Base-by-base conservation (phyloP, 2,329 filamentous ascomycete genomes). In the Sclerotinia borealis region DNA sequence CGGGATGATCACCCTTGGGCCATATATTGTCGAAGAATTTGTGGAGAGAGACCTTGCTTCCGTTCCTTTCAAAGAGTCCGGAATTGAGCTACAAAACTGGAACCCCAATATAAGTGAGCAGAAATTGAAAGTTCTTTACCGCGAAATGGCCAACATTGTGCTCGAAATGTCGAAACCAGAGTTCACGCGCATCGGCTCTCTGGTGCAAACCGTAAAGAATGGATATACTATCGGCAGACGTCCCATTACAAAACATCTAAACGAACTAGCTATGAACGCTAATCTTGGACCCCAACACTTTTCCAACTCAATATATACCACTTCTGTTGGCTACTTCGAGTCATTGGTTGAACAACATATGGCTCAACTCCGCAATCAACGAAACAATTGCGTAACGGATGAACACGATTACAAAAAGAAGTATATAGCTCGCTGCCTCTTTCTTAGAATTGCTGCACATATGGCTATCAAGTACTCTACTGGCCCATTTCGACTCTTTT, bases 1-100 rank as follows among this genome's bases (percentile, higher is more conserved):
- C n/a, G 25, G 25, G 15, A 41, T 41, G 25, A 13, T 55, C 13
- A 17, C 36, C 1, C 61, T 76, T 0, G 69, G 72, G 6, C 74
- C 75, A 0, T 77, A 73, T 58, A 77, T 77, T 22, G 69, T 76
- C 41, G 76, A 77, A 73, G 70, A 75, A 17, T 75, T 71, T 22
- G 66, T 74, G 50, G 64, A 70, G 13, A 10, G 25, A 4, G 25
- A 41, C 9, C 51, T 41, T n/a, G 13, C 69, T 72, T 58, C 0
- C 75, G 72, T 72, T 76, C 72, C 58, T 0, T 22, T 62, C 66
- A 13, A 29, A 63, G 36, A 45, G 11, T 22, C 37, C 52, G 50
- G 75, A 68, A 49, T 4, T 76, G 4, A 62, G 70, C 19, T 36
- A 58, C 29, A 68, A 69, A 1, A 74, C 43, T 62, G 65, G 7